Base-by-base conservation (phyloP, 345 rosid genomes). In the Rubroshorea leprosula region DNA sequence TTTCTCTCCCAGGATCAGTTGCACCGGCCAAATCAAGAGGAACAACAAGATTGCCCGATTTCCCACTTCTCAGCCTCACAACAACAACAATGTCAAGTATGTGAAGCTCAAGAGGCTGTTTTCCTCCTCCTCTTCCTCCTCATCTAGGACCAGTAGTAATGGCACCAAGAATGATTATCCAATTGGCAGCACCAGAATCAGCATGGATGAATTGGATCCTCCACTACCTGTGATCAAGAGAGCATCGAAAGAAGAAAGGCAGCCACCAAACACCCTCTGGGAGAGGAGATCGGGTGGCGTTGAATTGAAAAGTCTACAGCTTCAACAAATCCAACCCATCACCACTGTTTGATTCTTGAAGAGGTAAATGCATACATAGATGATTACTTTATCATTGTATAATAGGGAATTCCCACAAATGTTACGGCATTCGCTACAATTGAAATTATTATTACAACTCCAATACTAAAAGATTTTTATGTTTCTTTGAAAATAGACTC, bases 21-120 rank as follows among this genome's bases (percentile, higher is more conserved):
- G 97, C 76, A 87, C 82, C 83, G 96, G 97, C 38, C 94, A 90
- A 25, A 90, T 85, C 62, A 83, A 85, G 74, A 74, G 94, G 51
- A 85, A 70, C 81, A 83, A 80, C 71, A 79, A 69, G 67, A 83
- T 83, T 16, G 51, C 51, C 19, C 85, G 82, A n/a, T 64, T 81
- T 29, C 85, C 92, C 0, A 31, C 77, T 58, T 23, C 80, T 53
- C 51, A 62, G 49, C 58, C 49, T 68, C 65, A 25, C 69, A 17
- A n/a, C 64, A 24, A 23, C 27, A 27, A 27, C 6, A 18, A 35
- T 38, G 68, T 74, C 64, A 78, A 71, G 65, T 79, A 85, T 76
- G 78, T 74, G 52, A 85, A 76, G 74, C 81, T 90, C 26, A 83
- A 65, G 74, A 83, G 68, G 54, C 68, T 87, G 41, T 85, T 90